These are phyloP conservation scores for Dissoconium aciculare DNA, from an alignment of 2,329 filamentous ascomycete species.

Conservation along the genomic window DNA sequence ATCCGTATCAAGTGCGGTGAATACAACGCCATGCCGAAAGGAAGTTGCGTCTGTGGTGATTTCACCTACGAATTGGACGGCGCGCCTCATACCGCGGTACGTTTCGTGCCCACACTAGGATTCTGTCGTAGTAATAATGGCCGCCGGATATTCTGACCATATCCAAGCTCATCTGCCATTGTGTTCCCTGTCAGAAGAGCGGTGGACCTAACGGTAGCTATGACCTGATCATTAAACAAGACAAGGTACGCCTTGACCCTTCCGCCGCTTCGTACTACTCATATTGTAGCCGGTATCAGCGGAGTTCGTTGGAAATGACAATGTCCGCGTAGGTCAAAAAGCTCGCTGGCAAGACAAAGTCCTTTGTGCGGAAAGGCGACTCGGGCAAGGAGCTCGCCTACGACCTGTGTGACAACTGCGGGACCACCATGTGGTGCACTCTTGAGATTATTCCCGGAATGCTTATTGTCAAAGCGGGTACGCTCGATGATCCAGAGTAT, in stretches of 20 bases:
- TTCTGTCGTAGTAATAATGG: no score
- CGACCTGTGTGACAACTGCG: conserved; percentile 19
- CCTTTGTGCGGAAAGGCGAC: conserved; percentile 18
- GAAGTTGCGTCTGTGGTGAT: conserved; percentile 20
- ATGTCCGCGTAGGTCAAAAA: conserved; percentile 17
- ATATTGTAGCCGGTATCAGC: no score
- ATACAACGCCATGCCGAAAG: no score
- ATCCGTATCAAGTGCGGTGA: no score
- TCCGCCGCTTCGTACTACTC: no score
- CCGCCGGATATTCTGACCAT: no score
- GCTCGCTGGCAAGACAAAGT: conserved; percentile 16
- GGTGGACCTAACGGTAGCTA: conserved; percentile 19
- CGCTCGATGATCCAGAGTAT: conserved; percentile 18
- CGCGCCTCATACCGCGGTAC: conserved; percentile 11
- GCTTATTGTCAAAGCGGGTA: conserved; percentile 21
- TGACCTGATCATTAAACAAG: conserved; percentile 17
- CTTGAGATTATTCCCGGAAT: conserved; percentile 15
- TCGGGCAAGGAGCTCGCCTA: conserved; percentile 21
- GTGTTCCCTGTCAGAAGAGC: conserved; percentile 21
- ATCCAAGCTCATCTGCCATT: conserved; percentile 20
- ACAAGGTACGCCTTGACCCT: conserved; percentile 10
- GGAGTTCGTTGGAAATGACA: no score
- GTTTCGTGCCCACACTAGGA: no score
- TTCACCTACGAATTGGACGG: conserved; percentile 24
- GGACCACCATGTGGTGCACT: conserved; percentile 17